Conservation (phyloP, 164 flowering plant species). For the Tetracentron sinense region DNA sequence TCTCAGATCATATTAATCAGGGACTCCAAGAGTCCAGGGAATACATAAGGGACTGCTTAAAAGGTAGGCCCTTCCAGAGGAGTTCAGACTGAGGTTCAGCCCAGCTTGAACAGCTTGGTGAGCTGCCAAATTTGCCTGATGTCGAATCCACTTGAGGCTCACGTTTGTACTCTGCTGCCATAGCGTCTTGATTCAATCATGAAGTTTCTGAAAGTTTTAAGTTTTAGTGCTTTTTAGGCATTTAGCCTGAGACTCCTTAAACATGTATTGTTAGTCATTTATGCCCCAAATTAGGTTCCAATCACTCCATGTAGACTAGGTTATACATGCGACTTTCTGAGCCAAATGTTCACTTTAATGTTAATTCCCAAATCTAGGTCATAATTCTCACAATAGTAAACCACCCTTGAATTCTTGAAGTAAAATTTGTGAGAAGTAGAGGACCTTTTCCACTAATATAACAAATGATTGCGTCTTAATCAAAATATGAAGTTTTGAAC, state of each 20-base stretch:
- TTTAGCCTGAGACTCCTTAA: too few species aligned
- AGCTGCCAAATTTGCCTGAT: too few species aligned
- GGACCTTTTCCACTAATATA: not conserved
- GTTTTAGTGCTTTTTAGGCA: too few species aligned
- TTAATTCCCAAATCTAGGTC: not conserved
- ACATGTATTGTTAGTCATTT: not conserved
- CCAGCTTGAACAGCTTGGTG: too few species aligned
- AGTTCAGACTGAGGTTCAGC: too few species aligned
- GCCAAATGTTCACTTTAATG: not conserved
- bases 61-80: too few species aligned
- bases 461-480: not conserved
- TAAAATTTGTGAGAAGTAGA: not conserved
- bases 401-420: not conserved
- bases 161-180: too few species aligned
- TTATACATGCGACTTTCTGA: not conserved
- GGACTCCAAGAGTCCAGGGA: too few species aligned
- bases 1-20: too few species aligned
- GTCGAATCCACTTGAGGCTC: too few species aligned
- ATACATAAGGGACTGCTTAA: too few species aligned
- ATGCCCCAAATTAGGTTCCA: not conserved
- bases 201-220: not conserved
- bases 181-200: not conserved
- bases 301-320: not conserved
- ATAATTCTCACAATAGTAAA: not conserved
- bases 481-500: not conserved